phyloP scores from a whole-genome alignment of 164 flowering plant genomes.

The Kingdonia uniflora region DNA sequence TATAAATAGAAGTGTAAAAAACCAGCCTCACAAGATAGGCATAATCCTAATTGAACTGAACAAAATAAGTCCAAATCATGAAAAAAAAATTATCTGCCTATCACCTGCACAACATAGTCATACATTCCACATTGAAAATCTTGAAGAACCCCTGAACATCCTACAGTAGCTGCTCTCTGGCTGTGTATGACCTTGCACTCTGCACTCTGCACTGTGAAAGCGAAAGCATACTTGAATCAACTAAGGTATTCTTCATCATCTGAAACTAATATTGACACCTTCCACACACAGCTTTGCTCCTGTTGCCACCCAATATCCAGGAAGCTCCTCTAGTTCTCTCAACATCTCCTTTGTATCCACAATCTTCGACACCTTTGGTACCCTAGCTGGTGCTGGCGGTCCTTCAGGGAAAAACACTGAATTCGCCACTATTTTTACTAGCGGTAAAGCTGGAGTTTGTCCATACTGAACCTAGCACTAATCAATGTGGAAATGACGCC shows the following conservation, averaged over 20 bases:
- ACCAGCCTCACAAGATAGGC: no score
- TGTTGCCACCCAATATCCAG: slow-evolving; percentile 92
- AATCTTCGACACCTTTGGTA: slow-evolving; percentile 44
- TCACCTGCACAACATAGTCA: no score
- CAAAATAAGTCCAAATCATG: no score
- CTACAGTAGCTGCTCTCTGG: no score
- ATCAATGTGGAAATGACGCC: slow-evolving; percentile 54
- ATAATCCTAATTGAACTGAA: no score
- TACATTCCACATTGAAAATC: no score
- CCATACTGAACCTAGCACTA: slow-evolving; percentile 53
- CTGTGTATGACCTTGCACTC: no score
- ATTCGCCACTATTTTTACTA: slow-evolving; percentile 46
- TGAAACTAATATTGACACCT: slow-evolving; percentile 39
- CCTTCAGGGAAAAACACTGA: slow-evolving; percentile 76
- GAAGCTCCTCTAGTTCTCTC: slow-evolving; percentile 76
- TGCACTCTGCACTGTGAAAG: no score
- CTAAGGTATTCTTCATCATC: slow-evolving; percentile 30
- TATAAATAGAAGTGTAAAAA: no score
- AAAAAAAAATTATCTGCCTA: no score
- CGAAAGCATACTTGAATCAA: no score
- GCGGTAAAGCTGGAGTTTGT: slow-evolving; percentile 29
- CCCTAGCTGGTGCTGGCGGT: slow-evolving; percentile 41
- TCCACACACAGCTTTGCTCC: slow-evolving; percentile 80
- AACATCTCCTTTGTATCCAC: slow-evolving; percentile 67
- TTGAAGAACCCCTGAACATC: no score